Evolutionary conservation across 768 basidiomycete genomes (phyloP).

Genomic region (Omphalotus guepiniiformis): DNA sequence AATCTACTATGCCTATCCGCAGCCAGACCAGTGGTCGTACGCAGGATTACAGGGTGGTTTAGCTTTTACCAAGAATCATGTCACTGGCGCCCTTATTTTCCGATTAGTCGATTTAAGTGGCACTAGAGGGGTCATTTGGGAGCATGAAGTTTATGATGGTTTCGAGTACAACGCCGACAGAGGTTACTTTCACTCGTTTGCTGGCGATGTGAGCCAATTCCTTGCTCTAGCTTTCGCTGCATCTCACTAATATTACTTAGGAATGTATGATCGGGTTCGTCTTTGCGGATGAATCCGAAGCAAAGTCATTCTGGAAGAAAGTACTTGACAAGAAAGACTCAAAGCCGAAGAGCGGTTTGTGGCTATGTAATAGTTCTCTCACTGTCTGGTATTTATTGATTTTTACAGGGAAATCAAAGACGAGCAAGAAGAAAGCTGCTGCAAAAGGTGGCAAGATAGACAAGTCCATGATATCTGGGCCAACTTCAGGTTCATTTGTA

Average conservation of each 20-base stretch:
- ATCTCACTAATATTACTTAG: slow-evolving; percentile 41
- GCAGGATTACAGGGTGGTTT: slow-evolving; percentile 85
- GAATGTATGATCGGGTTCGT: slow-evolving; percentile 89
- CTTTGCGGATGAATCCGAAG: slow-evolving; percentile 84
- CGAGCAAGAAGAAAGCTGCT: slow-evolving; percentile 54
- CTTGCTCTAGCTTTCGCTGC: too few relatives aligned
- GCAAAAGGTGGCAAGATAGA: slow-evolving; percentile 77
- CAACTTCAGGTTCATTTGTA: slow-evolving; percentile 66
- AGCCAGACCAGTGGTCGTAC: slow-evolving; percentile 78
- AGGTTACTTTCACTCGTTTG: slow-evolving; percentile 89
- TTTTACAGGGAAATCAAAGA: slow-evolving; percentile 41
- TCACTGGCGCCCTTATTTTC: slow-evolving; percentile 54
- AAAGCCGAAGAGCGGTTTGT: slow-evolving; percentile 40
- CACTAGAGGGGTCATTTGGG: slow-evolving; percentile 87
- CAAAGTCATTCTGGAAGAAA: slow-evolving; percentile 82
- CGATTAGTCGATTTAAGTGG: slow-evolving; percentile 82
- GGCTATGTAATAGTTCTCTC: not conserved
- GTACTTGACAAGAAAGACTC: slow-evolving; percentile 62
- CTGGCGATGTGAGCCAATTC: slow-evolving; percentile 75
- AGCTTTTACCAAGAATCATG: slow-evolving; percentile 61
- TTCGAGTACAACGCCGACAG: slow-evolving; percentile 82
- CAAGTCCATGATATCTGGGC: slow-evolving; percentile 89
- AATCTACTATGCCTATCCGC: slow-evolving; percentile 86
- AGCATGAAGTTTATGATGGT: slow-evolving; percentile 83
- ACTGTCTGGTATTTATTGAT: slow-evolving; percentile 6